phyloP scores from a whole-genome alignment of 202 grass and related monocot genomes.

The Zizania palustris region DNA sequence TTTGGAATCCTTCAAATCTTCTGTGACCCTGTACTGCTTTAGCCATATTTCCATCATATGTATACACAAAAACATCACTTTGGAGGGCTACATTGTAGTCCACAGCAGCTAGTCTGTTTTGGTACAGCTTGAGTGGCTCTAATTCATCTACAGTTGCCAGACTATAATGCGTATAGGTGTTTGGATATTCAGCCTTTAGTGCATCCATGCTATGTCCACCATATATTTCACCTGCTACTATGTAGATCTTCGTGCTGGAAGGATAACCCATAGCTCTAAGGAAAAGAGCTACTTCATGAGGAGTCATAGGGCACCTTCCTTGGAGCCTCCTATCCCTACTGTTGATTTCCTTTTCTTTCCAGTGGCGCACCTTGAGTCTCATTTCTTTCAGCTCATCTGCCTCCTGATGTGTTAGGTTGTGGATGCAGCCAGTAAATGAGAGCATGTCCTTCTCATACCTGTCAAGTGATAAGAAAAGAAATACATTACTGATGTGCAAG shows the following conservation, averaged over 20 bases:
- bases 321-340: constrained; percentile 74
- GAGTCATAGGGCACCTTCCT: constrained; percentile 97
- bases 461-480: constrained; percentile 43
- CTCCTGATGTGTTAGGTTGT: constrained; percentile 79
- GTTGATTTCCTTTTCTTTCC: constrained; percentile 97
- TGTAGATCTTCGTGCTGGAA: constrained; percentile 88
- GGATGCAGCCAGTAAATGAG: constrained; percentile 90
- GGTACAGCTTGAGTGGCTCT: constrained; percentile 61
- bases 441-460: constrained; percentile 99
- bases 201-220: constrained; percentile 75
- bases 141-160: constrained; percentile 64
- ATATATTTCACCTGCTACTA: constrained; percentile 90
- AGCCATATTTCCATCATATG: constrained; percentile 98
- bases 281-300: constrained; percentile 77
- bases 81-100: constrained; percentile 81
- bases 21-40: constrained; percentile 92
- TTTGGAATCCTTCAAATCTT: constrained; percentile 82
- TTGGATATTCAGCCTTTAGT: constrained; percentile 73
- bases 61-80: constrained; percentile 91
- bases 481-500: constrained; percentile 25
- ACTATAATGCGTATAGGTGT: constrained; percentile 76
- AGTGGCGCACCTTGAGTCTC: constrained; percentile 77
- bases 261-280: constrained; percentile 95
- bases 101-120: constrained; percentile 89
- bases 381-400: constrained; percentile 66